These are phyloP conservation scores for Globisporangium okanoganense DNA, from an alignment of 352 stramenopile genomes.

Conservation along the genomic window DNA sequence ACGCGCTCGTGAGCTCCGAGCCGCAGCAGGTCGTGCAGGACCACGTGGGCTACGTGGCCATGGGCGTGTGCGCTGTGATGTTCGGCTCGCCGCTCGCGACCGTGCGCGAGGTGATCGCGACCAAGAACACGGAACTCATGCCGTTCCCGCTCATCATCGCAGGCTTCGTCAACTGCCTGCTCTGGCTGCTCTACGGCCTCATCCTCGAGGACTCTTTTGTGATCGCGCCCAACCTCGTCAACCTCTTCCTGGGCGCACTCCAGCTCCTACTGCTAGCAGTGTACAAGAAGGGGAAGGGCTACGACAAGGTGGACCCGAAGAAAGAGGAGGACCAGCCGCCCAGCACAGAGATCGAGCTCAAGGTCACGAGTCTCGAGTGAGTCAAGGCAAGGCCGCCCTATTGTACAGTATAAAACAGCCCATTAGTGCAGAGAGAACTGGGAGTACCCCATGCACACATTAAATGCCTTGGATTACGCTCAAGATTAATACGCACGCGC, in stretches of 20 bases:
- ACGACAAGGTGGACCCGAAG: slow-evolving; percentile 28
- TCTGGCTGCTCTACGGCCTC: slow-evolving; percentile 56
- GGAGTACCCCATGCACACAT: background rate
- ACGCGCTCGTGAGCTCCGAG: slow-evolving; percentile 28
- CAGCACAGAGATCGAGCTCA: slow-evolving; percentile 6
- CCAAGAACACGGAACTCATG: slow-evolving; percentile 35
- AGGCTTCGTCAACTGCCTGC: slow-evolving; percentile 38
- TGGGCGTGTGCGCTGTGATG: slow-evolving; percentile 56
- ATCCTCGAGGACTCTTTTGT: slow-evolving; percentile 51
- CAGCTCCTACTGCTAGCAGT: slow-evolving; percentile 49
- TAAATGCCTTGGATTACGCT: background rate
- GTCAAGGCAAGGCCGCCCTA: background rate
- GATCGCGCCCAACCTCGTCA: slow-evolving; percentile 54
- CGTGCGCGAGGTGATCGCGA: slow-evolving; percentile 43
- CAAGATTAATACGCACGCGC: background rate
- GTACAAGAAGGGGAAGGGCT: slow-evolving; percentile 20
- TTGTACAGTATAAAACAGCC: background rate
- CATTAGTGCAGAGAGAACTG: background rate
- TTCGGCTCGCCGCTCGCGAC: slow-evolving; percentile 53
- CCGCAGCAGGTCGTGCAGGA: slow-evolving; percentile 24
- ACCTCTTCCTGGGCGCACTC: slow-evolving; percentile 47
- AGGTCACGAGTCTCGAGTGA: slow-evolving; percentile 7
- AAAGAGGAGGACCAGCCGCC: background rate
- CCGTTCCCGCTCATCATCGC: slow-evolving; percentile 49
- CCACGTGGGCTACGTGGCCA: slow-evolving; percentile 49